phyloP scores from a whole-genome alignment of 2,329 filamentous ascomycete species.

The Aureobasidium sp. region DNA sequence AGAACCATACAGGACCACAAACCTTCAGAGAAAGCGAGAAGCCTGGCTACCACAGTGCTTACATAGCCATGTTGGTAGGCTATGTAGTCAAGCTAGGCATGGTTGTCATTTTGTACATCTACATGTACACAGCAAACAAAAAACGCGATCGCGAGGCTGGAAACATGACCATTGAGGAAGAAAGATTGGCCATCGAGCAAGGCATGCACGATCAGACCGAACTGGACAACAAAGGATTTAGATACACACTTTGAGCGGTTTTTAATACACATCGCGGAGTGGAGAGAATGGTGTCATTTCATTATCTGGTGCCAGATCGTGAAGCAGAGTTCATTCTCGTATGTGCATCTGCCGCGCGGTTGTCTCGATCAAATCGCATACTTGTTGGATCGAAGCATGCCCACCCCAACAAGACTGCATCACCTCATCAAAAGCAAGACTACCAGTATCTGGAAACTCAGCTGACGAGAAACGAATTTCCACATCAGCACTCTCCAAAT shows the following conservation, averaged over 20 bases:
- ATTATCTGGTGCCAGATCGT: too few species aligned
- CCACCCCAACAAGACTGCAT: too few species aligned
- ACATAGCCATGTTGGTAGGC: conserved; percentile 50
- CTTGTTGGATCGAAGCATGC: too few species aligned
- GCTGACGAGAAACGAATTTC: too few species aligned
- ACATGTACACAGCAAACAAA: conserved; percentile 51
- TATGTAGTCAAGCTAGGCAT: conserved; percentile 47
- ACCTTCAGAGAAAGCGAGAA: conserved; percentile 46
- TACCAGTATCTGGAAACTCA: too few species aligned
- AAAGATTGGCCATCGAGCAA: conserved; percentile 45
- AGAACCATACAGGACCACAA: conserved; percentile 39
- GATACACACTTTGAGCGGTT: conserved; percentile 38
- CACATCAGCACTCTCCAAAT: too few species aligned
- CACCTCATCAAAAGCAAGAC: too few species aligned
- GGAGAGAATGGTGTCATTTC: too few species aligned
- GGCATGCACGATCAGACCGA: conserved; percentile 52
- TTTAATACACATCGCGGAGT: too few species aligned
- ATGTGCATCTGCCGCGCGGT: too few species aligned
- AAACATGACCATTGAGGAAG: conserved; percentile 33
- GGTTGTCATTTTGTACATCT: conserved; percentile 46
- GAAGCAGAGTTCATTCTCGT: too few species aligned
- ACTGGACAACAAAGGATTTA: conserved; percentile 48
- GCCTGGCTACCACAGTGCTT: conserved; percentile 44
- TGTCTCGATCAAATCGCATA: too few species aligned
- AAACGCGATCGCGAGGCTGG: conserved; percentile 44